A percentile compares a stretch with the other conserved stretches of the same genome.
These are phyloP conservation scores for Serendipita sp. DNA, from an alignment of 768 basidiomycete genomes.

Conservation along the genomic window DNA sequence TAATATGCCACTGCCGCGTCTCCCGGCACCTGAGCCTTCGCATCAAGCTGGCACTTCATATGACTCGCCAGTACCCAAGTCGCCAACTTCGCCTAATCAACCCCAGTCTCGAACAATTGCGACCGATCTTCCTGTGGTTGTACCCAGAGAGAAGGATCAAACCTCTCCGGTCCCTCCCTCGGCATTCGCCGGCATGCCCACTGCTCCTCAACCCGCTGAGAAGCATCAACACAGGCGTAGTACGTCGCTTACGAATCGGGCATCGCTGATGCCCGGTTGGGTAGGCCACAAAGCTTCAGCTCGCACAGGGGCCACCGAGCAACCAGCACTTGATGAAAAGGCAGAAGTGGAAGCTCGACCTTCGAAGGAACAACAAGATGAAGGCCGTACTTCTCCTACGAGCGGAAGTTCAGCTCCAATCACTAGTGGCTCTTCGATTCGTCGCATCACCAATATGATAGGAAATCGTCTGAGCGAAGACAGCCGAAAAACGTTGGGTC, in stretches of 20 bases:
- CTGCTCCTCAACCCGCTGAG: constrained; percentile 22
- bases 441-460: constrained; percentile 4
- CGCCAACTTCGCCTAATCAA: constrained; percentile 36
- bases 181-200: constrained; percentile 6
- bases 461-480: constrained; percentile 5
- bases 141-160: constrained; percentile 40
- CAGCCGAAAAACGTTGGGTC: not conserved
- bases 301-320: constrained; percentile 51
- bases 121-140: constrained; percentile 12
- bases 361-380: not conserved
- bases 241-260: constrained; percentile 34
- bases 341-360: not conserved
- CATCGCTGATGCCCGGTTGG: constrained; percentile 38
- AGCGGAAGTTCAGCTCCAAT: not conserved
- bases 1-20: constrained; percentile 63
- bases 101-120: constrained; percentile 16
- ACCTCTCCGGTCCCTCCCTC: not conserved
- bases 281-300: constrained; percentile 27
- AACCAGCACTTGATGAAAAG: constrained; percentile 31
- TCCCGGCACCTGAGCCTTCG: constrained; percentile 65
- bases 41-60: constrained; percentile 76
- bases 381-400: not conserved
- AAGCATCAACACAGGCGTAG: constrained; percentile 74
- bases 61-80: constrained; percentile 27
- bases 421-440: not conserved